Conservation (phyloP, 176 grass and related monocot species). For the Pharus latifolius region DNA sequence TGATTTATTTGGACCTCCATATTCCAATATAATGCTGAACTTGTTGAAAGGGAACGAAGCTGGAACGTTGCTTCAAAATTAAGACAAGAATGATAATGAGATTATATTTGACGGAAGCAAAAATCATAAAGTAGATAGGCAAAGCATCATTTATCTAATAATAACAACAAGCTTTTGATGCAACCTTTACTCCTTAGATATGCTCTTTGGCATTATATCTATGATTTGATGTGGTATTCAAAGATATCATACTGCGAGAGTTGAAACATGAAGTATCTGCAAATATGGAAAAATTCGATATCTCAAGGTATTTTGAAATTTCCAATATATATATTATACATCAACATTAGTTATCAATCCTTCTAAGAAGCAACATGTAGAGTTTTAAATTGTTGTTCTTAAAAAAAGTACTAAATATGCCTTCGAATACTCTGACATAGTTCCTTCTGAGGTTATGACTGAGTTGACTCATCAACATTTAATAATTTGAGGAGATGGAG, state of each 20-base stretch:
- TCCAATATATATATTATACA: too few species aligned
- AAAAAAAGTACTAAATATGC: too few species aligned
- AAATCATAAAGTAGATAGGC: background rate
- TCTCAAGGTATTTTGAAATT: background rate
- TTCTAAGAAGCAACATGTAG: too few species aligned
- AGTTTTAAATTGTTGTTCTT: too few species aligned
- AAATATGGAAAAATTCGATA: background rate
- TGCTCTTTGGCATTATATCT: background rate
- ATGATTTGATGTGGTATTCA: background rate
- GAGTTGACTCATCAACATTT: too few species aligned
- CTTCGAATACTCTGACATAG: too few species aligned
- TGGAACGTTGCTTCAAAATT: slow-evolving; percentile 47
- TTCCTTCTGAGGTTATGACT: background rate
- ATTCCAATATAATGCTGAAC: slow-evolving; percentile 64
- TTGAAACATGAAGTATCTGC: background rate
- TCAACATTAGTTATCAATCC: too few species aligned
- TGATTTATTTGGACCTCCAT: slow-evolving; percentile 59
- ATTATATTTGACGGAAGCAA: background rate
- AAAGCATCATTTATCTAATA: background rate
- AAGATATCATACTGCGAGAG: background rate
- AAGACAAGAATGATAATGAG: slow-evolving; percentile 9
- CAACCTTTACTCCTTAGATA: background rate
- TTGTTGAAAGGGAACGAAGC: slow-evolving; percentile 52
- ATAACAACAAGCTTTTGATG: background rate
- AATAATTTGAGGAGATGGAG: background rate